Conservation (phyloP, 768 basidiomycete genomes). For the Suillus plorans region DNA sequence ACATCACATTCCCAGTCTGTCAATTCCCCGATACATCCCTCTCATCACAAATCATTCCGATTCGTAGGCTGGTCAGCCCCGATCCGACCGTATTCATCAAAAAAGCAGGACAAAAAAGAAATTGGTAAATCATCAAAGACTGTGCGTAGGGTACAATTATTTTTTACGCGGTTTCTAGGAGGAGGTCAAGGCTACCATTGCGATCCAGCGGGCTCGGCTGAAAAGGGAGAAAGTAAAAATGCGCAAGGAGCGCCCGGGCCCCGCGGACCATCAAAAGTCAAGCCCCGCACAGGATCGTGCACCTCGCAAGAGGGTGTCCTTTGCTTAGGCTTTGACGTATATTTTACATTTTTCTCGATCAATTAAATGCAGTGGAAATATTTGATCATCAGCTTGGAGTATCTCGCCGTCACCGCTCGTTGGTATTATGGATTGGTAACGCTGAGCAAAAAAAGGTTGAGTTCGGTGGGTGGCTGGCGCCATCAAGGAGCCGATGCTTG, state of each 20-base stretch:
- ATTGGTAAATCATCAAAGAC: constrained; percentile 35
- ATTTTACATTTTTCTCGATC: neutral
- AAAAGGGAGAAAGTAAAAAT: constrained; percentile 41
- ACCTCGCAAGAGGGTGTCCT: constrained; percentile 35
- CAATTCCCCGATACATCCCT: constrained; percentile 18
- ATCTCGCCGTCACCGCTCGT: neutral
- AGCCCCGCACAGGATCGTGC: constrained; percentile 10
- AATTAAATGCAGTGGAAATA: neutral
- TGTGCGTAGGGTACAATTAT: constrained; percentile 10
- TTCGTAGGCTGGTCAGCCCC: constrained; percentile 28
- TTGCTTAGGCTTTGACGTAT: constrained; percentile 22
- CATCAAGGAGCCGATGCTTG: neutral
- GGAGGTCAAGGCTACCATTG: constrained; percentile 41
- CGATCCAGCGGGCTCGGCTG: constrained; percentile 34
- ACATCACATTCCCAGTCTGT: constrained; percentile 11
- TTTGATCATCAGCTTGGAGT: constrained; percentile 3
- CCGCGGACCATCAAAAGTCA: constrained; percentile 14
- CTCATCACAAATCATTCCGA: constrained; percentile 14
- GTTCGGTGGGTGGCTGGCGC: neutral
- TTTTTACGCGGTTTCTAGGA: constrained; percentile 32
- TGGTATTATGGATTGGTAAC: neutral
- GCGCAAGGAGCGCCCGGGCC: constrained; percentile 24
- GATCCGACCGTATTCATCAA: constrained; percentile 24
- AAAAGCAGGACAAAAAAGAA: constrained; percentile 34
- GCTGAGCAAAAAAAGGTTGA: neutral